Evolutionary conservation across 768 basidiomycete genomes (phyloP).

Genomic region (Candolleomyces efflorescens): DNA sequence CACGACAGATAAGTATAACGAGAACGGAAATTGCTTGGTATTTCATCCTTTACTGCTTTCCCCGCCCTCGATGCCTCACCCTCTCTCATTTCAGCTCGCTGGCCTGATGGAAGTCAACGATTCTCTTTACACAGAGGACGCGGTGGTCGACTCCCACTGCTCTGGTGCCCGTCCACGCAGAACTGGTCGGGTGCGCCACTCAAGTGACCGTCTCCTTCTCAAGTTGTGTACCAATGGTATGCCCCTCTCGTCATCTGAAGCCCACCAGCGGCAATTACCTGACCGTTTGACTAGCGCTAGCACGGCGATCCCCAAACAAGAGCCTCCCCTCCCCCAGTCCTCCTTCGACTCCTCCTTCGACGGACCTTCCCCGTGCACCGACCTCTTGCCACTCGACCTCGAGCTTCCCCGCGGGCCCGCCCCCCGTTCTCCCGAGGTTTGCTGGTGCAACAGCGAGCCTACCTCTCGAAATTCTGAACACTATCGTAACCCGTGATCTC

Average conservation of each 20-base stretch:
- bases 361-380: background rate
- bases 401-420: background rate
- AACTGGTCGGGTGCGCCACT: background rate
- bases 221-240: background rate
- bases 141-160: background rate
- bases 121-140: background rate
- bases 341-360: background rate
- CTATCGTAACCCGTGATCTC: background rate
- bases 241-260: background rate
- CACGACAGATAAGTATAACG: background rate
- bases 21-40: background rate
- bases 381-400: background rate
- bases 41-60: background rate
- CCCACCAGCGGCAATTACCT: background rate
- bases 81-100: background rate
- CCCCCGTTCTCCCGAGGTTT: background rate
- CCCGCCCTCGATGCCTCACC: background rate
- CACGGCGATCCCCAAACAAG: background rate
- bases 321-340: background rate
- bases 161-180: background rate
- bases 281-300: background rate
- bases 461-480: constrained; percentile 3
- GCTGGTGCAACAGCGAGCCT: background rate
- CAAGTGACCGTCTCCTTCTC: background rate
- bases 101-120: background rate